phyloP scores from a whole-genome alignment of 2,329 filamentous ascomycete species.

The Aspergillus quadrilineatus region DNA sequence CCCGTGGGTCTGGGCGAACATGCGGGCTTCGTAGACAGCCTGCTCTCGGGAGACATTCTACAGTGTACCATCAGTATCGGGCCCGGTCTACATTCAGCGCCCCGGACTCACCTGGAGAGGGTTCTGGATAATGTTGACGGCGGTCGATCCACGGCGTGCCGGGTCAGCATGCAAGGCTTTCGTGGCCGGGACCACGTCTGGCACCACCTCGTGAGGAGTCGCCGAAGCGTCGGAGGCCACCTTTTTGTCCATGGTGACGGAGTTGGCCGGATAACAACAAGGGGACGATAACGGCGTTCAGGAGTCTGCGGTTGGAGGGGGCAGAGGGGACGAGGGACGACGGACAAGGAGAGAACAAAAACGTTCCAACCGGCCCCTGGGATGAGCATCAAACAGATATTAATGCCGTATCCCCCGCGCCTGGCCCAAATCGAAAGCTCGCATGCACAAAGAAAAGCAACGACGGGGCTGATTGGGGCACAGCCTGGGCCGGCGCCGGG shows the following conservation, averaged over 20 bases:
- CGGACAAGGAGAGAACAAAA: not conserved
- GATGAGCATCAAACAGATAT: not conserved
- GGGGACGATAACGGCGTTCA: not conserved
- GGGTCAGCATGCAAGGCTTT: not conserved
- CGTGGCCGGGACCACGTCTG: not conserved
- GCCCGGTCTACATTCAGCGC: not conserved
- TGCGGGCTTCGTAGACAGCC: constrained; percentile 32
- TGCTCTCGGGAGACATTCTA: constrained; percentile 36
- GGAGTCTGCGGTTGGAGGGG: not conserved
- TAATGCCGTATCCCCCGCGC: not conserved
- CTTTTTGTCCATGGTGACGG: not conserved
- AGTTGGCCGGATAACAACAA: not conserved
- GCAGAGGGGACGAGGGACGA: not conserved
- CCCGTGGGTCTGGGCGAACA: constrained; percentile 29
- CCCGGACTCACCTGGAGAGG: constrained; percentile 42
- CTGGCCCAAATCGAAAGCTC: not conserved
- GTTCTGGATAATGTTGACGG: constrained; percentile 50
- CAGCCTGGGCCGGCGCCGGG: not conserved
- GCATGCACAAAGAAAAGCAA: constrained; percentile 1
- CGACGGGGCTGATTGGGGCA: not conserved
- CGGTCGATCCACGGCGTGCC: constrained; percentile 41
- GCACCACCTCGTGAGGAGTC: not conserved
- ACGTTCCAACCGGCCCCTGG: not conserved
- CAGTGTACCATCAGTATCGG: not conserved
- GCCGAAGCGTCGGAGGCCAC: not conserved